Conservation (phyloP, 2,329 filamentous ascomycete species). For the Zasmidium angulare region DNA sequence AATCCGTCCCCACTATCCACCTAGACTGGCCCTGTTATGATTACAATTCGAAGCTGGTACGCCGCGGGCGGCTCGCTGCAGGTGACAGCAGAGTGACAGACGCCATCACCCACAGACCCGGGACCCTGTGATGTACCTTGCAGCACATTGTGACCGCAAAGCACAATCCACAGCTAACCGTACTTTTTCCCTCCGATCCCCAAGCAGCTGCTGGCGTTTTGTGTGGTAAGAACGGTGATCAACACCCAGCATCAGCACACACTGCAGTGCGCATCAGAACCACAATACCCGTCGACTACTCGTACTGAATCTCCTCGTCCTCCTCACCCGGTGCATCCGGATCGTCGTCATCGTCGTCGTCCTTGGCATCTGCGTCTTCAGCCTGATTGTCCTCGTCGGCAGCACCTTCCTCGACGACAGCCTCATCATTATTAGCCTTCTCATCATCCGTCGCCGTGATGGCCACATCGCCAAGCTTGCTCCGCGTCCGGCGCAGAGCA, state of each 20-base stretch:
- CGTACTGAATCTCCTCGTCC: constrained; percentile 31
- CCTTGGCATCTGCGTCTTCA: constrained; percentile 27
- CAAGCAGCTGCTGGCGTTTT: too few relatives aligned
- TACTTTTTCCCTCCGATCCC: too few relatives aligned
- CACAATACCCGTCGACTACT: constrained; percentile 10
- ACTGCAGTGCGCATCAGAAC: not conserved
- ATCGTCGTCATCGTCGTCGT: constrained; percentile 25
- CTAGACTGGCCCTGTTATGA: too few relatives aligned
- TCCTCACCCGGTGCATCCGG: constrained; percentile 26
- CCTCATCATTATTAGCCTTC: constrained; percentile 34
- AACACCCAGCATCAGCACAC: not conserved
- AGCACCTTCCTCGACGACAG: constrained; percentile 27
- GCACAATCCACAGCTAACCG: too few relatives aligned
- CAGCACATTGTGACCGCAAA: too few relatives aligned
- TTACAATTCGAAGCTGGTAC: too few relatives aligned
- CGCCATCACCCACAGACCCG: too few relatives aligned
- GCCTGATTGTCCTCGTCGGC: constrained; percentile 25
- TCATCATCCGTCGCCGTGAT: constrained; percentile 26
- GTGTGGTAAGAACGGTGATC: not conserved
- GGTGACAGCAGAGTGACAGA: too few relatives aligned
- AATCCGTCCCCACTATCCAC: too few relatives aligned
- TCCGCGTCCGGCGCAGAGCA: constrained; percentile 40
- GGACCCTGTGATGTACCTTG: too few relatives aligned
- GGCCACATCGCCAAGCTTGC: constrained; percentile 43
- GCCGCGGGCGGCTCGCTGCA: too few relatives aligned